Evolutionary conservation across 2,329 filamentous ascomycete species (phyloP), one percentile per base, ranked within the genome.

Genomic region (Xylariaceae sp.): DNA sequence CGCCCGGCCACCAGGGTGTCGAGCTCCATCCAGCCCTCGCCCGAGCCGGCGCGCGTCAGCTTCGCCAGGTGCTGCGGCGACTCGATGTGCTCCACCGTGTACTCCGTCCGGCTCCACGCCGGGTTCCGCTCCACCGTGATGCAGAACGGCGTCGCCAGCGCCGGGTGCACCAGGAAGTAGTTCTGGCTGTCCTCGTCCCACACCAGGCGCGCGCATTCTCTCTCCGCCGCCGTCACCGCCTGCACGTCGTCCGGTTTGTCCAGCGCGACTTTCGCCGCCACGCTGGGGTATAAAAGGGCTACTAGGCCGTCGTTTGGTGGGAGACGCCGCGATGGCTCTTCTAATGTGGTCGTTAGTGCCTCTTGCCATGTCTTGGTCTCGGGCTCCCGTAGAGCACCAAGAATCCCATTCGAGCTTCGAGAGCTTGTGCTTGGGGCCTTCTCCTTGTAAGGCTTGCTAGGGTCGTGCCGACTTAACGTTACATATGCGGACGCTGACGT

Each of bases 161-260:
- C 81, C 2, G 84, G 84, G 67, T 88, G 85, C 23, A 82, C 83
- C n/a, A 88, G 76, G 69, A 84, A 88, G 70, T 86, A 81, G 63
- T 75, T 81, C 5, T 73, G 71, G 54, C 76, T 80, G 66, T 88
- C 85, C 26, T 83, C 81, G 66, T 88, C 85, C 83, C 87, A 91
- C n/a, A 89, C 84, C 2, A 93, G 81, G 2, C 86, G 81, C 20
- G 85, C 89, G 63, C 84, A 86, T 73, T 91, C 88, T 29, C 82
- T 80, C 68, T 89, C 85, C 0, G 88, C 88, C 32, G 86, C 82
- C 55, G 79, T 78, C 3, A 86, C 78, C 9, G 87, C 81, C 0
- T 81, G 77, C 2, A 81, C 77, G 67, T 89, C 85, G 43, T 81
- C 77, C 2, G 86, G 74, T 21, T 81, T 79, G 55, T 88, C 85